phyloP scores from a whole-genome alignment of 306 rosid genomes.

The Castanea sativa region DNA sequence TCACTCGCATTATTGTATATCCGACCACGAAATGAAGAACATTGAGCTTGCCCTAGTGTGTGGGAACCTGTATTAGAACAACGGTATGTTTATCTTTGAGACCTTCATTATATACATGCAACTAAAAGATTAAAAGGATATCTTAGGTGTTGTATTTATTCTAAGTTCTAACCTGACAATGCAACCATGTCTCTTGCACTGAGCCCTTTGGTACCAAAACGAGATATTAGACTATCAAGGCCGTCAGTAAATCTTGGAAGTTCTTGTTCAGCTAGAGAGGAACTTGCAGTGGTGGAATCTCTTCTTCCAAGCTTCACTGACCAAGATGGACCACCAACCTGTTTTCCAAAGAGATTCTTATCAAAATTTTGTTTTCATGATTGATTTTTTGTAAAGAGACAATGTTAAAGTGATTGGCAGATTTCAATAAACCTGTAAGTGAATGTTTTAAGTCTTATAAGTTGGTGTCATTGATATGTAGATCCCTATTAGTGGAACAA shows the following conservation, averaged over 20 bases:
- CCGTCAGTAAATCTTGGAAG: conserved; percentile 26
- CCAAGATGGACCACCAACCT: conserved; percentile 37
- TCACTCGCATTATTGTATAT: conserved; percentile 6
- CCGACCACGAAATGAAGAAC: background rate
- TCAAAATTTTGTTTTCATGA: no score
- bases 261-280: conserved; percentile 18
- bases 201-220: conserved; percentile 16
- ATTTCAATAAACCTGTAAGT: no score
- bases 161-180: conserved; percentile 5
- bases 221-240: conserved; percentile 25
- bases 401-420: no score
- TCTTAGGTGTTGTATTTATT: no score
- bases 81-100: no score
- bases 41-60: conserved; percentile 13
- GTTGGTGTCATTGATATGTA: no score
- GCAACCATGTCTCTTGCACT: conserved; percentile 33
- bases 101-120: no score
- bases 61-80: background rate
- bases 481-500: no score
- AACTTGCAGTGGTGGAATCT: conserved; percentile 36
- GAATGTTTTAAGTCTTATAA: no score
- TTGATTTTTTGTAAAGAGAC: no score
- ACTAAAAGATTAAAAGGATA: no score
- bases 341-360: no score
- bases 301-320: conserved; percentile 37